Evolutionary conservation across 192 early-diverging fungal species (phyloP).

Genomic region (Allomyces macrogynus): DNA sequence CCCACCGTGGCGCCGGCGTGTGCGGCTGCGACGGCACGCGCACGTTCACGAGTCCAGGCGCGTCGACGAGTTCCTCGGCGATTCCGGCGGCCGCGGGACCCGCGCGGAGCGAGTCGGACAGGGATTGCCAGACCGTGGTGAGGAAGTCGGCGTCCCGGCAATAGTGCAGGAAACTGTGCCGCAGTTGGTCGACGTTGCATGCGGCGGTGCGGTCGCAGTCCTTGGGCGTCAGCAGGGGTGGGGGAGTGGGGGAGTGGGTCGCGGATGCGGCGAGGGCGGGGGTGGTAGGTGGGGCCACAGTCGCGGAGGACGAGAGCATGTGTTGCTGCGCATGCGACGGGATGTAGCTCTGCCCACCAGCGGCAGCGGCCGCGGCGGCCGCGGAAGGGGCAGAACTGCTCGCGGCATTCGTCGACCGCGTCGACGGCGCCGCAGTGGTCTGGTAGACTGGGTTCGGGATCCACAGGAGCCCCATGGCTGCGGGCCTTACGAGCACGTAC

Average conservation of each 20-base stretch:
- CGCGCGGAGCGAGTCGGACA: too few species aligned
- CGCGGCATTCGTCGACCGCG: neutral
- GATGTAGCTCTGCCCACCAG: neutral
- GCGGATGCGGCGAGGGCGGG: too few species aligned
- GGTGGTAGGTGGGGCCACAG: too few species aligned
- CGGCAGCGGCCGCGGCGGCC: neutral
- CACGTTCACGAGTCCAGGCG: too few species aligned
- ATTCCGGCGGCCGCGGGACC: too few species aligned
- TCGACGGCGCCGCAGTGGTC: constrained; percentile 12
- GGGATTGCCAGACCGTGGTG: too few species aligned
- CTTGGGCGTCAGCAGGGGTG: neutral
- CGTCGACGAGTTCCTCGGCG: too few species aligned
- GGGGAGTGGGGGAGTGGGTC: too few species aligned
- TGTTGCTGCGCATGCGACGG: too few species aligned
- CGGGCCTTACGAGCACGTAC: constrained; percentile 69
- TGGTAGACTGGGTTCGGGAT: constrained; percentile 59
- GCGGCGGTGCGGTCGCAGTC: neutral
- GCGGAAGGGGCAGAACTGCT: neutral
- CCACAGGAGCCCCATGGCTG: constrained; percentile 65
- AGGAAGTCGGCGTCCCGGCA: neutral
- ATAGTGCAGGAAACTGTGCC: neutral
- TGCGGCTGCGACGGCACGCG: too few species aligned
- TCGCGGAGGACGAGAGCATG: too few species aligned
- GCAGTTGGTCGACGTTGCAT: neutral
- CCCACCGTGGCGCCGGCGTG: too few species aligned